Base-by-base conservation (phyloP, 345 rosid species). In the Lumnitzera littorea region DNA sequence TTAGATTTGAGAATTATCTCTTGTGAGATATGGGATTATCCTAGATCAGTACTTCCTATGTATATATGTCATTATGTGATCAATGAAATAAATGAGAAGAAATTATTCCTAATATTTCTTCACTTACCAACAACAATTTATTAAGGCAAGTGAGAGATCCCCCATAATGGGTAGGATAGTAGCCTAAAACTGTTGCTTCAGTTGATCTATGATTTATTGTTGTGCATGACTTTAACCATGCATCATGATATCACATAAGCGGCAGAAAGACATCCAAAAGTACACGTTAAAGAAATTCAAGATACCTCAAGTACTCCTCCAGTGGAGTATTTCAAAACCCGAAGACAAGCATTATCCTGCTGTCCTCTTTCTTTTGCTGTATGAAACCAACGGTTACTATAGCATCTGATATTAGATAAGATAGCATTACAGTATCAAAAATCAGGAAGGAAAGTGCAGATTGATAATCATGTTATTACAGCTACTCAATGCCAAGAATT, bases 261-360 rank as follows among this genome's bases (percentile, higher is more conserved):
- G 48, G n/a, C 50, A 54, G 31, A 15, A 61, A 56, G 43, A 12
- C 23, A 50, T 17, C n/a, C 50, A 50, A 24, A 15, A 27, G 52
- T 13, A 50, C 25, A 54, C 6, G 52, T 29, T 24, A 53, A 13
- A 58, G 23, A 52, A 52, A 68, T 20, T 63, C 53, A 69, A 67
- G 31, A 57, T 84, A 94, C 97, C 99, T 94, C 99, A 20, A 90
- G 96, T 25, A 94, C 96, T 61, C 96, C 99, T 65, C 99, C 97
- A 17, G 82, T 84, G 58, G 99, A 88, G 71, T 90, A 88, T 68
- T 94, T 94, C 65, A 94, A 64, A 23, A 94, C 99, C 59, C 99
- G 90, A 71, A 94, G 95, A 82, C 84, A 84, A 71, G 99, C 95
- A 77, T 90, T 88, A 65, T 82, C 76, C 43, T 80, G 65, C 52